Evolutionary conservation across 768 basidiomycete species (phyloP).

Genomic region (Suillus fuscotomentosus): DNA sequence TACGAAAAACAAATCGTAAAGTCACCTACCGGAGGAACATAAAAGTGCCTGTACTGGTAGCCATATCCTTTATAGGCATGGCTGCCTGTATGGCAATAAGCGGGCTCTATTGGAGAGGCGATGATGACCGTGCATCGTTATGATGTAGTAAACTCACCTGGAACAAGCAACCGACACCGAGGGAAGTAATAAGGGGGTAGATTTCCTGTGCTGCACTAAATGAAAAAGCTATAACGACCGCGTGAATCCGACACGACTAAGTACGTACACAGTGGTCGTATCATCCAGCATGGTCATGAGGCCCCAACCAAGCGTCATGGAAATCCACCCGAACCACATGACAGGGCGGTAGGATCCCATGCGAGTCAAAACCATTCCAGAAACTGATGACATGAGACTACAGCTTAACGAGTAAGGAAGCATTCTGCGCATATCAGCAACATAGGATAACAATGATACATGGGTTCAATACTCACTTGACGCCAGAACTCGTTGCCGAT

Average conservation of each 20-base stretch:
- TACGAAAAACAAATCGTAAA: neutral
- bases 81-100: conserved; percentile 40
- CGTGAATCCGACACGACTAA: neutral
- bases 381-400: conserved; percentile 17
- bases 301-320: conserved; percentile 34
- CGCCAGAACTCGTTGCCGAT: conserved; percentile 31
- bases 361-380: conserved; percentile 25
- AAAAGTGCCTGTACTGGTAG: conserved; percentile 38
- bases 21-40: conserved; percentile 29
- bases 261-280: conserved; percentile 26
- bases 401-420: conserved; percentile 33
- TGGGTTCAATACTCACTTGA: conserved; percentile 21
- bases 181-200: conserved; percentile 30
- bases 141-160: conserved; percentile 16
- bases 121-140: neutral
- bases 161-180: conserved; percentile 36
- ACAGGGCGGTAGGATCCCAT: conserved; percentile 30
- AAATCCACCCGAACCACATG: conserved; percentile 28
- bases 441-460: neutral
- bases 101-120: conserved; percentile 18
- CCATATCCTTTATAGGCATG: conserved; percentile 47
- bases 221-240: conserved; percentile 1
- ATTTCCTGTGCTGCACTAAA: conserved; percentile 31
- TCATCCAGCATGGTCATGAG: conserved; percentile 37
- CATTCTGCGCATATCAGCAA: conserved; percentile 24